Percentiles rank a stretch among this genome's conserved stretches.
Conservation (phyloP, 495 filamentous ascomycete species). For the Xylaria scruposa region DNA sequence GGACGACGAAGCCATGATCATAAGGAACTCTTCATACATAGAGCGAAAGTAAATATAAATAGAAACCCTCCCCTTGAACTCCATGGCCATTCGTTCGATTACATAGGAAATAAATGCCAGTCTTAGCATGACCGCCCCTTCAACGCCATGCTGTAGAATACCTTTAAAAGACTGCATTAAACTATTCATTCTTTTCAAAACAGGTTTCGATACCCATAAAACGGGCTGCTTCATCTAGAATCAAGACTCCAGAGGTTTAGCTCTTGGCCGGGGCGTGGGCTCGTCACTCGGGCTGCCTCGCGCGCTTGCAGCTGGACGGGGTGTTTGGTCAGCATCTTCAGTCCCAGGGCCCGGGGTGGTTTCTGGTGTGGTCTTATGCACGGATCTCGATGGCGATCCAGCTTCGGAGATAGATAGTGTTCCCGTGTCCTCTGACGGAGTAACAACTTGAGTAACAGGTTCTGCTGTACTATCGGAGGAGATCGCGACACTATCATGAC, state of each 20-base stretch:
- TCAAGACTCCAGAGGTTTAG: slow-evolving; percentile 28
- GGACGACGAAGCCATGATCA: background rate
- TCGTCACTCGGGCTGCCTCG: slow-evolving; percentile 28
- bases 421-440: slow-evolving; percentile 43
- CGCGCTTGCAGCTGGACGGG: slow-evolving; percentile 27
- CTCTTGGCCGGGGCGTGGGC: slow-evolving; percentile 32
- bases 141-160: slow-evolving; percentile 40
- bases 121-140: slow-evolving; percentile 30
- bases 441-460: slow-evolving; percentile 49
- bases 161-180: slow-evolving; percentile 16
- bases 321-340: slow-evolving; percentile 33
- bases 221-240: background rate
- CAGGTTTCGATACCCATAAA: background rate
- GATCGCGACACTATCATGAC: slow-evolving; percentile 78
- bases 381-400: slow-evolving; percentile 20
- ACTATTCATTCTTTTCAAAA: background rate
- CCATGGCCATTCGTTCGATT: slow-evolving; percentile 31
- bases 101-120: slow-evolving; percentile 41
- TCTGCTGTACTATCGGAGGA: slow-evolving; percentile 50
- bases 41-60: background rate
- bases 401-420: slow-evolving; percentile 28
- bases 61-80: slow-evolving; percentile 30
- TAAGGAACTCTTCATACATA: background rate
- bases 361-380: slow-evolving; percentile 32
- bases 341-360: slow-evolving; percentile 22